phyloP scores from a whole-genome alignment of 2,329 filamentous ascomycete species.

The Bipolaris gigantea region DNA sequence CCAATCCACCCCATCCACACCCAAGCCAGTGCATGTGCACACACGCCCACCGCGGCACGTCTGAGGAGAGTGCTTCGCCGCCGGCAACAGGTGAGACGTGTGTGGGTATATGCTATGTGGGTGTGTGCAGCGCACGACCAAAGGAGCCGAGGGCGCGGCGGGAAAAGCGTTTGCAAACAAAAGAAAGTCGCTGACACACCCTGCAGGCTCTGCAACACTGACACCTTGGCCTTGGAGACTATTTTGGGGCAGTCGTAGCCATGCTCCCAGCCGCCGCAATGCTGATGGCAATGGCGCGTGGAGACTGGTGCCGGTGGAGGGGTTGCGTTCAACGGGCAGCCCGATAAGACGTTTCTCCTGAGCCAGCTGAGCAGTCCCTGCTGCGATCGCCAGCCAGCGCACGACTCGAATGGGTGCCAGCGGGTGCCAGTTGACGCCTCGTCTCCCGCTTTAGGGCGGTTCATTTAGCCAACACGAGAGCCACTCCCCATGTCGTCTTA shows the following conservation, averaged over 20 bases:
- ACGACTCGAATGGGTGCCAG: conserved; percentile 3
- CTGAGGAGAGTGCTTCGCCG: conserved; percentile 5
- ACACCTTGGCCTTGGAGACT: conserved; percentile 11
- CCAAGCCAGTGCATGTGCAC: too few species aligned
- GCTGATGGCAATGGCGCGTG: background rate
- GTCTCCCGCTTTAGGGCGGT: conserved; percentile 3
- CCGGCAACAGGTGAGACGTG: conserved; percentile 1
- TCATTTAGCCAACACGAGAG: conserved; percentile 43
- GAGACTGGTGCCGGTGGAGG: conserved; percentile 6
- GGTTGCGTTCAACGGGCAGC: conserved; percentile 15
- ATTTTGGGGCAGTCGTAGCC: conserved; percentile 15
- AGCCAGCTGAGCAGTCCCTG: conserved; percentile 20
- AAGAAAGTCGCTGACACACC: conserved; percentile 14
- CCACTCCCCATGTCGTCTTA: conserved; percentile 35
- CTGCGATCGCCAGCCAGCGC: conserved; percentile 2
- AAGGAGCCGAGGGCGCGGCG: background rate
- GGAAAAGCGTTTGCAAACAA: conserved; percentile 14
- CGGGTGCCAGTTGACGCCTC: background rate
- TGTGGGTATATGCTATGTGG: conserved; percentile 1
- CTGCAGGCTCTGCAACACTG: conserved; percentile 26
- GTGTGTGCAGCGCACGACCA: conserved; percentile 1
- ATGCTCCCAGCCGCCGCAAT: conserved; percentile 3
- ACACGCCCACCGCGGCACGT: too few species aligned
- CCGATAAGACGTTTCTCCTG: conserved; percentile 21
- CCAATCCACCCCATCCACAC: too few species aligned